A percentile compares a stretch with the other conserved stretches of the same genome.
Conservation (phyloP, 1,139 yeast genomes). For the Yamadazyma buinensis region DNA sequence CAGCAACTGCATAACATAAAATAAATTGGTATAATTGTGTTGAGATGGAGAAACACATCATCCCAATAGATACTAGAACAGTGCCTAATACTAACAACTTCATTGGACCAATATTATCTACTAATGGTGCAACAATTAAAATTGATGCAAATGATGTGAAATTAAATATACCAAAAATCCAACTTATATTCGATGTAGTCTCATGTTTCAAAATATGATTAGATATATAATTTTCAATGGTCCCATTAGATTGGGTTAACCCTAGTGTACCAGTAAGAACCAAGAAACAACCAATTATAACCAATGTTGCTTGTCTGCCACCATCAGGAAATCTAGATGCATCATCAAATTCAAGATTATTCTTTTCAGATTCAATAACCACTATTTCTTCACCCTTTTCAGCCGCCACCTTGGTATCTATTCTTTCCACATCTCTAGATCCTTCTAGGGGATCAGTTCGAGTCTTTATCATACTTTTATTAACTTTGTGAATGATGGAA, state of each 20-base stretch:
- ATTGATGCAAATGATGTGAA: conserved; percentile 24
- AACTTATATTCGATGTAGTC: conserved; percentile 21
- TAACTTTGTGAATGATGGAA: no score
- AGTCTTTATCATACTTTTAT: no score
- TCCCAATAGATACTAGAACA: conserved; percentile 18
- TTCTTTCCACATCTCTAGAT: no score
- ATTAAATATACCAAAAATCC: conserved; percentile 28
- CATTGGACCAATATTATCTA: conserved; percentile 21
- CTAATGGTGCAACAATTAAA: conserved; percentile 26
- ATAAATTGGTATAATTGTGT: conserved; percentile 23
- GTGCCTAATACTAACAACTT: conserved; percentile 18
- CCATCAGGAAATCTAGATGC: conserved; percentile 23
- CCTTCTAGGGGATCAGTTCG: neutral
- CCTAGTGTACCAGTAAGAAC: conserved; percentile 25
- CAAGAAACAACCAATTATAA: conserved; percentile 22
- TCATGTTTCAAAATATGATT: conserved; percentile 15
- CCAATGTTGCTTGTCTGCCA: conserved; percentile 18
- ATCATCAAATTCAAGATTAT: neutral
- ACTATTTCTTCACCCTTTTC: neutral
- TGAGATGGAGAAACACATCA: conserved; percentile 21
- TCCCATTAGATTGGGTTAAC: conserved; percentile 26
- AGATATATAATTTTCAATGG: conserved; percentile 22
- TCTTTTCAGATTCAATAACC: neutral
- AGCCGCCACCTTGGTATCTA: no score
- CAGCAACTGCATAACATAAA: conserved; percentile 20